Percentiles rank a stretch among this genome's conserved stretches.
These are phyloP conservation scores for Triticum dicoccoides DNA, from an alignment of 176 grass and related monocot species.

Conservation along the genomic window DNA sequence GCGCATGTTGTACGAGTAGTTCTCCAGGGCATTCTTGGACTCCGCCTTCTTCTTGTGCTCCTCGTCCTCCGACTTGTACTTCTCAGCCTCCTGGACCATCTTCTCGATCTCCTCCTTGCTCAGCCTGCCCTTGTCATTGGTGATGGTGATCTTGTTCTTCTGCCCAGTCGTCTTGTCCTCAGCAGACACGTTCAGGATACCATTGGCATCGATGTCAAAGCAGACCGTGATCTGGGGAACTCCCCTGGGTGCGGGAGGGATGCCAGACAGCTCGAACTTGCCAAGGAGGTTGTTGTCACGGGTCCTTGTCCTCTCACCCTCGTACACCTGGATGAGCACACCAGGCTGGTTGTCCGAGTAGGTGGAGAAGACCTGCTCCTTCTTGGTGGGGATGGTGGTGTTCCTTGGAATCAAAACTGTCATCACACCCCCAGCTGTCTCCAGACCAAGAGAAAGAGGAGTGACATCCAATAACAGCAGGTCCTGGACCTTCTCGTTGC, in stretches of 20 bases:
- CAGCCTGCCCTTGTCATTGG: slow-evolving; percentile 58
- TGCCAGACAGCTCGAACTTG: slow-evolving; percentile 54
- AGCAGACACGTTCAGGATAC: slow-evolving; percentile 54
- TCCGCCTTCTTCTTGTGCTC: slow-evolving; percentile 71
- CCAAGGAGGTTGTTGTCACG: slow-evolving; percentile 65
- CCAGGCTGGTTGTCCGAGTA: slow-evolving; percentile 60
- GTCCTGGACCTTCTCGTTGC: slow-evolving; percentile 73
- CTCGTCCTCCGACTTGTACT: slow-evolving; percentile 66
- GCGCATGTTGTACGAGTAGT: slow-evolving; percentile 82
- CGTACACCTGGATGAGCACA: slow-evolving; percentile 59
- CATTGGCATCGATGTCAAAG: slow-evolving; percentile 58
- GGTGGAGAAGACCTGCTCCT: slow-evolving; percentile 63
- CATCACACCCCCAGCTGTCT: slow-evolving; percentile 54
- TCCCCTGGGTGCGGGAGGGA: slow-evolving; percentile 46
- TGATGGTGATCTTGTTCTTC: slow-evolving; percentile 77
- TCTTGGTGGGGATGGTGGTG: slow-evolving; percentile 67
- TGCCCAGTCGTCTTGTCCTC: slow-evolving; percentile 60
- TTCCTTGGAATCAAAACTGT: slow-evolving; percentile 58
- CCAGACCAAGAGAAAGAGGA: slow-evolving; percentile 50
- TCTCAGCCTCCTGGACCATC: slow-evolving; percentile 65
- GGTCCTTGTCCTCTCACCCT: slow-evolving; percentile 61
- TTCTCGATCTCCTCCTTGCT: slow-evolving; percentile 70
- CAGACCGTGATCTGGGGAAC: slow-evolving; percentile 61
- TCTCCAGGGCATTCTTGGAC: slow-evolving; percentile 58
- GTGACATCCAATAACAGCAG: slow-evolving; percentile 51